Conservation (phyloP, 2,329 filamentous ascomycete species). For the Diaporthe vexans region DNA sequence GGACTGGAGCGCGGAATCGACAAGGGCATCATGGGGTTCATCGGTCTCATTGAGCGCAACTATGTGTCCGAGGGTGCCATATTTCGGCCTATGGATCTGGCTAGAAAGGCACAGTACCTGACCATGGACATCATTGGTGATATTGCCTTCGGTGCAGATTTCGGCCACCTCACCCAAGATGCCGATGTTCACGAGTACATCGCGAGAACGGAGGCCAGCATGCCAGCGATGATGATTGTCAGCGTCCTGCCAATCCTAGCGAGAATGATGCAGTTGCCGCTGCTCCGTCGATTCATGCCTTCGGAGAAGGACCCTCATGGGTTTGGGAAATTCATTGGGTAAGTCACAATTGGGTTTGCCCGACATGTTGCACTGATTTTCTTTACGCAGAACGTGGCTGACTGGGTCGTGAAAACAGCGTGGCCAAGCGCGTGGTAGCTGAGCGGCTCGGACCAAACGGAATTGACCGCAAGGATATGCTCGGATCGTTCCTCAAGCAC, state of each 20-base stretch:
- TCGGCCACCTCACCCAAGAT: conserved; percentile 62
- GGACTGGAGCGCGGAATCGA: conserved; percentile 47
- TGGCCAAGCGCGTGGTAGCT: conserved; percentile 47
- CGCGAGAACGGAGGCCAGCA: conserved; percentile 49
- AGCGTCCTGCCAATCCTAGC: conserved; percentile 40
- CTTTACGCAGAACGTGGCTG: conserved; percentile 3
- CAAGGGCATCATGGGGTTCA: conserved; percentile 45
- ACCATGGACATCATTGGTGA: conserved; percentile 69
- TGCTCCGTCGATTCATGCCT: conserved; percentile 39
- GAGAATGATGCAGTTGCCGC: conserved; percentile 37
- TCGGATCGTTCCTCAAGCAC: conserved; percentile 57
- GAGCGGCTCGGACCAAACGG: conserved; percentile 49
- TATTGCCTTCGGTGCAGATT: conserved; percentile 63
- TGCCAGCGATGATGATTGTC: conserved; percentile 52
- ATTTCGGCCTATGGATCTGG: conserved; percentile 62
- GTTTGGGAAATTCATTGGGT: conserved; percentile 42
- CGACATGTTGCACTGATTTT: background rate
- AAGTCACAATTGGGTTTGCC: background rate
- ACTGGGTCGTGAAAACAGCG: conserved; percentile 23
- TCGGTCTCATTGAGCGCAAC: conserved; percentile 57
- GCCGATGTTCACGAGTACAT: conserved; percentile 51
- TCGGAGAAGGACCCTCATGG: conserved; percentile 42
- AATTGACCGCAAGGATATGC: conserved; percentile 52
- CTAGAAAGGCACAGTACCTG: conserved; percentile 64
- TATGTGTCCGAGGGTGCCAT: conserved; percentile 52